Base-by-base conservation (phyloP, 129 eudicot species). In the Chrysanthemum seticuspe region DNA sequence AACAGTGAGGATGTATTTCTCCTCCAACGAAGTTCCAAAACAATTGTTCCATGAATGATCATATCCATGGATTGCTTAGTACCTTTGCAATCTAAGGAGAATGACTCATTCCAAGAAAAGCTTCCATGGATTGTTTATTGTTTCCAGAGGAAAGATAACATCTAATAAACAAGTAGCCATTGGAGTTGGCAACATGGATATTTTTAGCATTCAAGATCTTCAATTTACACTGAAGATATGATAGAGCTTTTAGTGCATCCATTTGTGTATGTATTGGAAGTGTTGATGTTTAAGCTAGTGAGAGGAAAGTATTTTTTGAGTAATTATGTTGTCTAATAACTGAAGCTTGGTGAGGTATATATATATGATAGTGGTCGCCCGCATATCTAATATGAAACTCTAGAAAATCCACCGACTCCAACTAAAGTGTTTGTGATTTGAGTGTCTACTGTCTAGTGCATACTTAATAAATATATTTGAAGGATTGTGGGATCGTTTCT, bases 121-220 rank as follows among this genome's bases (percentile, higher is more conserved):
- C 78, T 29, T 2, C 76, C 66, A 15, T n/a, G n/a, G n/a, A n/a
- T n/a, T n/a, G 76, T 64, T 75, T 77, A 67, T 83, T 83, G 63
- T 75, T 72, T 79, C 87, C 91, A 31, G 79, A 73, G 8, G 89
- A 49, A 48, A 86, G 81, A 55, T 83, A 83, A 73, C 91, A 85
- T 69, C 96, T 77, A 0, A 86, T 65, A 47, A 85, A 88, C 31
- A 88, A 31, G 67, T 71, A 71, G 45, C 73, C 27, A 8, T 75
- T 70, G 0, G 63, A 31, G 10, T 80, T 57, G 9, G 76, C 71
- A 7, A 70, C 49, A 44, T 78, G 66, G 2, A 77, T 74, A 70
- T 88, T 79, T 77, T 79, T 86, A 2, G 96, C 91, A 60, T 73
- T 84, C 72, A 83, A 25, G 16, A 86, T 73, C 27, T 59, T 81